A percentile compares a stretch with the other conserved stretches of the same genome.
Conservation (phyloP, 1,139 yeast species). For the Debaryomyces coudertii region DNA sequence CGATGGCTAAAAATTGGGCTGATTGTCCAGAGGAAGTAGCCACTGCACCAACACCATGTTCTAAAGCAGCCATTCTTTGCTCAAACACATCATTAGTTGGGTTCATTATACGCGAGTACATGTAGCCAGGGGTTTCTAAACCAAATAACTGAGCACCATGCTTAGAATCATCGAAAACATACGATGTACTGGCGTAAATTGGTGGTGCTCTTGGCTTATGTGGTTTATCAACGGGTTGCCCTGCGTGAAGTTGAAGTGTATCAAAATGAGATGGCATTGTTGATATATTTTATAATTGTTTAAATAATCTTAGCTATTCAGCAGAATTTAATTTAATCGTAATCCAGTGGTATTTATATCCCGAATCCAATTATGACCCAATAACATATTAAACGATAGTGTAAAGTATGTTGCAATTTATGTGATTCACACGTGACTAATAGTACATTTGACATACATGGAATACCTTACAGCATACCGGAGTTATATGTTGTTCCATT, state of each 20-base stretch:
- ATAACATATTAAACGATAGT: not conserved
- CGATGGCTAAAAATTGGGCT: slow-evolving; percentile 84
- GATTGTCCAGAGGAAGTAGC: slow-evolving; percentile 96
- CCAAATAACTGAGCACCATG: slow-evolving; percentile 93
- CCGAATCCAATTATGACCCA: not conserved
- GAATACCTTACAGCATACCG: not conserved
- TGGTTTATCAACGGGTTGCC: slow-evolving; percentile 67
- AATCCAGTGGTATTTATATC: not conserved
- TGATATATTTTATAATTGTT: not conserved
- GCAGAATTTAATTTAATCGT: not conserved
- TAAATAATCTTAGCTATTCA: not conserved
- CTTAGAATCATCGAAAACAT: slow-evolving; percentile 81
- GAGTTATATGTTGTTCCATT: not conserved
- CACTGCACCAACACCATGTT: slow-evolving; percentile 87
- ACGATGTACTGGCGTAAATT: slow-evolving; percentile 85
- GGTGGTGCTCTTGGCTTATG: slow-evolving; percentile 86
- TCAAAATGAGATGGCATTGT: slow-evolving; percentile 70
- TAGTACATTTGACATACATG: not conserved
- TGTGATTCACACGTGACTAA: slow-evolving; percentile 6
- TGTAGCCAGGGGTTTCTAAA: slow-evolving; percentile 77
- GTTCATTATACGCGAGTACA: slow-evolving; percentile 88
- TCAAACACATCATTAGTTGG: slow-evolving; percentile 93
- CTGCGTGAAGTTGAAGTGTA: slow-evolving; percentile 93
- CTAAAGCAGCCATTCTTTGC: slow-evolving; percentile 88
- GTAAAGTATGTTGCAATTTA: slow-evolving; percentile 5